Base-by-base conservation (phyloP, 2,329 filamentous ascomycete genomes). In the Diplodia intermedia region DNA sequence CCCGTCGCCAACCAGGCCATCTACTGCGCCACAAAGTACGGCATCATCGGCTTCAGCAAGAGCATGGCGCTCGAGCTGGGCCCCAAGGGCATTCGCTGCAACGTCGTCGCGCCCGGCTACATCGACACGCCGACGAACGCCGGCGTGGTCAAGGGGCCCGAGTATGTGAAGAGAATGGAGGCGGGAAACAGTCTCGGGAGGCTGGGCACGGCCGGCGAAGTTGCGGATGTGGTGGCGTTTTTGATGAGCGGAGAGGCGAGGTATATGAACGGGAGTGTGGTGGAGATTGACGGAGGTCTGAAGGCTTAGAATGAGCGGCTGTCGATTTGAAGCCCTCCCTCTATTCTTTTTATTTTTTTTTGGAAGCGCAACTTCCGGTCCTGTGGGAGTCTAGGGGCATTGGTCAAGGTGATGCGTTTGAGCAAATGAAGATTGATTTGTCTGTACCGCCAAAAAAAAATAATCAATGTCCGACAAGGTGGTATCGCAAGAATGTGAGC, bases 1-100 rank as follows among this genome's bases (percentile, higher is more conserved):
- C 95, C 95, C 74, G 98, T 97, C 86, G 99, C 98, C 78, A 94
- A 95, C 71, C 95, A 99, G 83, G 92, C 94, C 76, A 99, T 99
- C 86, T 99, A 99, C 80, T 88, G 95, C 71, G 92, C 94, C 55
- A 77, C 82, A 43, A 81, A 80, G 72, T 79, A 70, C 73, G 95
- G 92, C 82, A 98, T 99, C 72, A 90, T 99, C 52, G 95, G 95
- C 70, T 93, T 99, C 85, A 97, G 93, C 52, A 68, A 65, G 57
- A 56, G 57, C 40, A 54, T 69, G 67, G 67, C 67, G 33, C 43
- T 69, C 11, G 67, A 69, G 55, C 53, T 66, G 31, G 67, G 67
- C 12, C 53, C 62, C 20, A 23, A n/a, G 29, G 67, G 67, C n/a
- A 36, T 69, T 5, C 43, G 67, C n/a, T 61, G 53, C 11, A 69